Evolutionary conservation across 345 rosid species (phyloP).

Genomic region (Eucalyptus virginea): DNA sequence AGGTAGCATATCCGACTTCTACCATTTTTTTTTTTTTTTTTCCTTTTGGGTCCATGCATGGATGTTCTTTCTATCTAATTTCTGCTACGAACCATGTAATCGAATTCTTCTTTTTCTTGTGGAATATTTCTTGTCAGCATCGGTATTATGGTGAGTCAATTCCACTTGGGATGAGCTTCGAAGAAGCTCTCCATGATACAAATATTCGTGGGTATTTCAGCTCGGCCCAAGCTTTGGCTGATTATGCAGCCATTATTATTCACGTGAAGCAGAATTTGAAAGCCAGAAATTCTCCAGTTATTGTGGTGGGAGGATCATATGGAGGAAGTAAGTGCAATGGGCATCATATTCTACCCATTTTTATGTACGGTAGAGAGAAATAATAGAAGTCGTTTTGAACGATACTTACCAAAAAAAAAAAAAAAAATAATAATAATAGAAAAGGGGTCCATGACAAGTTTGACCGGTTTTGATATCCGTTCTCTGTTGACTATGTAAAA

Average conservation of each 20-base stretch:
- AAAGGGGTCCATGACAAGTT: background rate
- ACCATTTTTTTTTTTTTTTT: background rate
- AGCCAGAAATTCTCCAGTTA: background rate
- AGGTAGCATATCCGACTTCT: background rate
- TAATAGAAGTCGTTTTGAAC: too few species aligned
- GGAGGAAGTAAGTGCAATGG: background rate
- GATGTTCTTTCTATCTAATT: background rate
- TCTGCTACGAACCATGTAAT: background rate
- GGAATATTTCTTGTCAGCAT: background rate
- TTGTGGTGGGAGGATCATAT: background rate
- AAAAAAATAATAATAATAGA: too few species aligned
- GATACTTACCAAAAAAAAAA: too few species aligned
- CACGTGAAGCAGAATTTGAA: background rate
- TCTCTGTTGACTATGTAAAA: too few species aligned
- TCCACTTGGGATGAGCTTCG: background rate
- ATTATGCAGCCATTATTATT: background rate
- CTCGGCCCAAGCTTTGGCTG: background rate
- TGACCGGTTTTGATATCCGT: too few species aligned
- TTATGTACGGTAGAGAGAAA: too few species aligned
- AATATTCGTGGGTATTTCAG: background rate
- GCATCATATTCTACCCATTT: too few species aligned
- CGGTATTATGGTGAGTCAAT: background rate
- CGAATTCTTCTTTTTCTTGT: background rate
- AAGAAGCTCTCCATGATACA: background rate
- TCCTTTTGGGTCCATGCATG: background rate